Base-by-base conservation (phyloP, 1,284 basidiomycete species). In the Cutaneotrichosporon sp. region DNA sequence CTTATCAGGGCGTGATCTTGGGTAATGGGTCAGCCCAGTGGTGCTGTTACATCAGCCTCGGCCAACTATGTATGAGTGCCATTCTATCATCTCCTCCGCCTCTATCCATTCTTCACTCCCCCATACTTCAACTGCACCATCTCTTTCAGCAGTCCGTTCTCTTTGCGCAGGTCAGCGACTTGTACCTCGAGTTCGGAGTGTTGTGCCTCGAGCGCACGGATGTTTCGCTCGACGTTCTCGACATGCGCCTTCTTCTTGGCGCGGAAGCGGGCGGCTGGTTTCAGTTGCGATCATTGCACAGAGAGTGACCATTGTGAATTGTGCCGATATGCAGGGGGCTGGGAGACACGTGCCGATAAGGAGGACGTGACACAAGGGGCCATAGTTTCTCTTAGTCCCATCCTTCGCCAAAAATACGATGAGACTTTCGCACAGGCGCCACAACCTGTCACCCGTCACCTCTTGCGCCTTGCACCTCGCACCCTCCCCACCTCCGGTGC, bases 81-180 rank as follows among this genome's bases (percentile, higher is more conserved):
- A 26, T 26, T 26, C 26, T 26, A 26, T 26, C 26, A 26, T 26
- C 26, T 26, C 26, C 26, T 26, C 26, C 26, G 3, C 26, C 26
- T 26, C 26, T 53, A 53, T 30, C 11, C 22, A 22, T 53, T 53
- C 31, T 53, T 53, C 51, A 53, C 36, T 7, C 55, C 55, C 16
- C 72, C 70, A 50, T 69, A 74, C 63, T 74, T 74, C 18, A 74
- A 47, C 62, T 70, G 65, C 30, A 73, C 73, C 70, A 74, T 73
- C 40, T 74, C 73, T 68, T 64, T 62, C 67, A 68, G 50, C 49
- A 75, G 66, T 13, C 71, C 72, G 60, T 75, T 75, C 67, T 75
- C 73, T 49, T 70, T 68, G 4, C 66, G 51, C n/a, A 75, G 51
- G 50, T 70, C 69, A 50, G 62, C 62, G 6, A 75, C 73, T 16